Conservation (phyloP, 2,329 filamentous ascomycete genomes). For the Tolypocladium guangdongense region DNA sequence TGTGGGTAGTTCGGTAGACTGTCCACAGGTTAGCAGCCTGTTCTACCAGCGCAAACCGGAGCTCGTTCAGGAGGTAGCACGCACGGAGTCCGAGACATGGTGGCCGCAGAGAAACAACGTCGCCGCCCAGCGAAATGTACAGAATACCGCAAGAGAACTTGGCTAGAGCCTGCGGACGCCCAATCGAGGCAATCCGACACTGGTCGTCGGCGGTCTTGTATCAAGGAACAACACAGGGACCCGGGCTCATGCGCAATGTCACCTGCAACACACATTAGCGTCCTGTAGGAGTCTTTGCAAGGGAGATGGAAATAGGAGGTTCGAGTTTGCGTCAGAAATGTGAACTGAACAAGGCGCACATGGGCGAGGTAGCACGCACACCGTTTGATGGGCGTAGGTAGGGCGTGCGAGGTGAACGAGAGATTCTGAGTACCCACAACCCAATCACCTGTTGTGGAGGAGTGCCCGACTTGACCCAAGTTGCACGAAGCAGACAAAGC, state of each 20-base stretch:
- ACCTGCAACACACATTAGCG: background rate
- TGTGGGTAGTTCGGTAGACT: background rate
- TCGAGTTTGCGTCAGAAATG: background rate
- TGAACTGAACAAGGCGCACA: background rate
- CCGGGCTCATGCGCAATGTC: background rate
- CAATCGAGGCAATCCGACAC: background rate
- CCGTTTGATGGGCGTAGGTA: background rate
- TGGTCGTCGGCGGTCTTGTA: background rate
- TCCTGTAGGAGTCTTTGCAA: background rate
- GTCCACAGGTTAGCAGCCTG: background rate
- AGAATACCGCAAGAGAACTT: background rate
- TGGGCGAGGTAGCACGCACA: background rate
- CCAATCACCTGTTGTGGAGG: background rate
- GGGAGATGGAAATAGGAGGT: background rate
- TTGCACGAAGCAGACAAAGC: background rate
- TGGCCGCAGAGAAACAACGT: background rate
- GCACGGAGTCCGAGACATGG: constrained; percentile 2
- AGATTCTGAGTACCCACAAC: background rate
- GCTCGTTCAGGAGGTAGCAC: background rate
- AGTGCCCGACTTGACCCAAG: background rate
- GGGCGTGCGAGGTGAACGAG: background rate
- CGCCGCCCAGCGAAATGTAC: background rate
- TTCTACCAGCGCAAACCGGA: background rate
- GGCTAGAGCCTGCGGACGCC: background rate
- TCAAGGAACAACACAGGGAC: background rate